phyloP scores from a whole-genome alignment of 1,139 yeast genomes.

The Wickerhamomyces sp. region DNA sequence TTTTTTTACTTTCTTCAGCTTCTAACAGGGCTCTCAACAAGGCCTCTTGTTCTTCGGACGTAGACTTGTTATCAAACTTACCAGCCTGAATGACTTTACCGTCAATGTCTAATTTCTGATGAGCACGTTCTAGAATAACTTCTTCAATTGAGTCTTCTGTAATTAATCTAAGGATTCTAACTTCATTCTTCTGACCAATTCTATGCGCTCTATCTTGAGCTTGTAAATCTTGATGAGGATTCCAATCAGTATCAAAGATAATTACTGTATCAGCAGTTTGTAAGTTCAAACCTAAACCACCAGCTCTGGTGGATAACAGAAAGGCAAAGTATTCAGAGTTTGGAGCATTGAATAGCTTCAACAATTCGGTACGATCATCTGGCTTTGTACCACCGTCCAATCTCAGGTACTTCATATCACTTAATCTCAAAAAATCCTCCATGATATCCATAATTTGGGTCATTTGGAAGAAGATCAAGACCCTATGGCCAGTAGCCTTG shows the following conservation, averaged over 20 bases:
- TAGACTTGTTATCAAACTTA: constrained; percentile 77
- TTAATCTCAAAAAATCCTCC: constrained; percentile 72
- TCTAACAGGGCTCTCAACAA: constrained; percentile 63
- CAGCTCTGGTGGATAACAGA: constrained; percentile 80
- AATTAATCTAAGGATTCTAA: constrained; percentile 70
- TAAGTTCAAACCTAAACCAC: constrained; percentile 80
- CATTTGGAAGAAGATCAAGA: constrained; percentile 81
- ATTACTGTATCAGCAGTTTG: constrained; percentile 89
- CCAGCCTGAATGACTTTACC: constrained; percentile 90
- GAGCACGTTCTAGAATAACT: constrained; percentile 76
- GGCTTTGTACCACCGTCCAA: constrained; percentile 82
- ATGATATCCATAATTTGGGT: constrained; percentile 85
- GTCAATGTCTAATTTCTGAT: constrained; percentile 76
- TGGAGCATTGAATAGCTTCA: constrained; percentile 69
- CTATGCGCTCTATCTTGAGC: constrained; percentile 91
- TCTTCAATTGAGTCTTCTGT: constrained; percentile 84
- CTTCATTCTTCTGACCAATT: constrained; percentile 86
- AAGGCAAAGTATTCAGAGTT: constrained; percentile 72
- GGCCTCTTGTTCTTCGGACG: constrained; percentile 81
- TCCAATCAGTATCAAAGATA: constrained; percentile 87
- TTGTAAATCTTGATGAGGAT: constrained; percentile 88
- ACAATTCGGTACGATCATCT: constrained; percentile 69
- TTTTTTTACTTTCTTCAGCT: constrained; percentile 60
- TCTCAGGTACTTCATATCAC: constrained; percentile 65
- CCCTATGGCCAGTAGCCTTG: constrained; percentile 71